Conservation (phyloP, 441 rosid species). For the Raphanus hybrid region DNA sequence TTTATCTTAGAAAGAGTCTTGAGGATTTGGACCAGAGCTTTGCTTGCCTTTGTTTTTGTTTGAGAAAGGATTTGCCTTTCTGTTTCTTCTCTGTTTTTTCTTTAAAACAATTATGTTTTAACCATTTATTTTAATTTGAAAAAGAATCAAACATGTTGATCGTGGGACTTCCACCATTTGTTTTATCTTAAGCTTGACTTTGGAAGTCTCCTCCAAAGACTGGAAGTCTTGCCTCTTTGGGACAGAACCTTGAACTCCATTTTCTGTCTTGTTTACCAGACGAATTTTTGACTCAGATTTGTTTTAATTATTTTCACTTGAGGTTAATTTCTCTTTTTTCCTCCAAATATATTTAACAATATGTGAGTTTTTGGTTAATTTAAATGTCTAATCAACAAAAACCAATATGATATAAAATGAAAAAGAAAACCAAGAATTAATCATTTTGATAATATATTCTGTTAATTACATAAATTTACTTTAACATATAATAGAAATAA, state of each 20-base stretch:
- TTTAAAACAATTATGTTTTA: background rate
- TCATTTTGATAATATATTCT: too few relatives aligned
- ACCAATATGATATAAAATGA: too few relatives aligned
- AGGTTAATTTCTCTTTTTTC: background rate
- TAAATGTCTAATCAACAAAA: too few relatives aligned
- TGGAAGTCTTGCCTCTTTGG: conserved; percentile 6
- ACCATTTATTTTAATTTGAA: conserved; percentile 12
- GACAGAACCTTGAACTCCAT: conserved; percentile 4
- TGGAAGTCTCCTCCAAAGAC: conserved; percentile 40
- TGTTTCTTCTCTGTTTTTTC: background rate
- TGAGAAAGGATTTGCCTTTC: background rate
- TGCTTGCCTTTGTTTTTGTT: conserved; percentile 12
- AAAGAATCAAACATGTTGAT: conserved; percentile 30
- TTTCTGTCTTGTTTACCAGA: background rate
- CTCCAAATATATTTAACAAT: too few relatives aligned
- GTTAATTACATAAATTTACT: too few relatives aligned
- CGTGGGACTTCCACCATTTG: conserved; percentile 35
- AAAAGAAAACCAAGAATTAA: too few relatives aligned
- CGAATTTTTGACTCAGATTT: background rate
- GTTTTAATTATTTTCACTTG: background rate
- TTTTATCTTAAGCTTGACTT: conserved; percentile 32
- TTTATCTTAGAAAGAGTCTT: conserved; percentile 31
- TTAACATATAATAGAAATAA: too few relatives aligned
- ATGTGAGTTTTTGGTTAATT: too few relatives aligned
- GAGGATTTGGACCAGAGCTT: conserved; percentile 24